Conservation (phyloP, 768 basidiomycete genomes). For the Termitomyces titanicus region DNA sequence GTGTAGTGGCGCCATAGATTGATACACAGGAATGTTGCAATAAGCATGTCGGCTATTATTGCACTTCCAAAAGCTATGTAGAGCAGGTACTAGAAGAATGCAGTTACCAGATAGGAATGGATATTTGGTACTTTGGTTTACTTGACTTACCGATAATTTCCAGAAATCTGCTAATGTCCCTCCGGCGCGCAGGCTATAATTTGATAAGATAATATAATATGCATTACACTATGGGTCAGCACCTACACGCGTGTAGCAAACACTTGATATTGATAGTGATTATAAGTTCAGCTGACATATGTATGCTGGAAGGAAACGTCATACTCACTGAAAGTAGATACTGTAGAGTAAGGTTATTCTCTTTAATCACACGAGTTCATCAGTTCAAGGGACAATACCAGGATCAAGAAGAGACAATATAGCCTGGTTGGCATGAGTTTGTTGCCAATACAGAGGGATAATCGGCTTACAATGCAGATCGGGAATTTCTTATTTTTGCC, state of each 20-base stretch:
- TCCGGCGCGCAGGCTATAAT: neutral
- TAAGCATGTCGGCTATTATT: neutral
- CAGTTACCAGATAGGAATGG: neutral
- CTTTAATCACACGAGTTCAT: neutral
- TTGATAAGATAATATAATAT: too few species aligned
- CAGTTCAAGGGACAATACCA: too few species aligned
- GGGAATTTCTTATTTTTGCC: neutral
- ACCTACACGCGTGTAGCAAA: neutral
- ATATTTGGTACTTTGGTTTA: too few species aligned
- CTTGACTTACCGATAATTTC: neutral
- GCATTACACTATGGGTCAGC: too few species aligned
- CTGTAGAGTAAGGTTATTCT: neutral
- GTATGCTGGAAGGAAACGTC: neutral
- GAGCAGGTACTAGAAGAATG: neutral
- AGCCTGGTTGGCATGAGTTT: neutral
- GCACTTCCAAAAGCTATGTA: neutral
- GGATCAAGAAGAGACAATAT: neutral
- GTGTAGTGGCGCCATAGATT: too few species aligned
- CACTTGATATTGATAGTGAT: neutral
- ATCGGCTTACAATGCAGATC: neutral
- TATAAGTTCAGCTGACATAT: neutral
- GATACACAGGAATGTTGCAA: too few species aligned
- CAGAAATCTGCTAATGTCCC: neutral
- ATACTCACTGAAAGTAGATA: neutral
- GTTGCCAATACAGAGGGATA: neutral